These are phyloP conservation scores for Actinidia polygama DNA, from an alignment of 179 eudicot genomes.

Conservation along the genomic window DNA sequence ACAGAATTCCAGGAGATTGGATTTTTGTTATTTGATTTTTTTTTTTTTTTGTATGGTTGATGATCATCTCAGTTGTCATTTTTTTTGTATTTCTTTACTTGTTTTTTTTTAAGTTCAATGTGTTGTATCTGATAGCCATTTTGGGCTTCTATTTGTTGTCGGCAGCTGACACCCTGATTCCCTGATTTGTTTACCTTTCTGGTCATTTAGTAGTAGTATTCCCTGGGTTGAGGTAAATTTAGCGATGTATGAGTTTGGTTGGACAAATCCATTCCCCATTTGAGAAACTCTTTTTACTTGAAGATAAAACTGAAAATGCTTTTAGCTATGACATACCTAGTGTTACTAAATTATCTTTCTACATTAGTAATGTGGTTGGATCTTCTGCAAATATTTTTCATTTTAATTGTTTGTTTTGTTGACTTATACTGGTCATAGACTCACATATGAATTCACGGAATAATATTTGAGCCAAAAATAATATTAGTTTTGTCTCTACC, in stretches of 20 bases:
- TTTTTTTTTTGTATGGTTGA: not conserved
- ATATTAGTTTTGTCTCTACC: not conserved
- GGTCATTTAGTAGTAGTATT: not conserved
- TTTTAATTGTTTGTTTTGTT: too few species aligned
- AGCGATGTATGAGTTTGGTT: too few species aligned
- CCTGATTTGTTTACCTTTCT: not conserved
- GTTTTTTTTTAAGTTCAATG: not conserved
- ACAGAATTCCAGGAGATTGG: not conserved
- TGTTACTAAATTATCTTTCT: too few species aligned
- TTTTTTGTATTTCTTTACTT: not conserved
- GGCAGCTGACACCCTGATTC: not conserved
- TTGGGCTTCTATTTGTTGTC: not conserved
- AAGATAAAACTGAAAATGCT: not conserved
- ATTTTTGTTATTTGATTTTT: not conserved
- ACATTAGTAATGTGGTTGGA: not conserved
- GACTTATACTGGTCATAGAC: not conserved
- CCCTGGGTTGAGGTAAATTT: not conserved
- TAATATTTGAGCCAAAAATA: not conserved
- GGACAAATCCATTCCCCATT: too few species aligned
- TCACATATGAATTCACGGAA: not conserved
- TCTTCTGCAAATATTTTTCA: not conserved
- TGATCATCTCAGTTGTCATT: not conserved
- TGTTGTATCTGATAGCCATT: not conserved
- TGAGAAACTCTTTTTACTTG: too few species aligned
- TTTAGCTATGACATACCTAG: not conserved